A percentile compares a stretch with the other conserved stretches of the same genome.
Evolutionary conservation across 2,329 filamentous ascomycete genomes (phyloP).

Genomic region (Emmonsiellopsis sp.): DNA sequence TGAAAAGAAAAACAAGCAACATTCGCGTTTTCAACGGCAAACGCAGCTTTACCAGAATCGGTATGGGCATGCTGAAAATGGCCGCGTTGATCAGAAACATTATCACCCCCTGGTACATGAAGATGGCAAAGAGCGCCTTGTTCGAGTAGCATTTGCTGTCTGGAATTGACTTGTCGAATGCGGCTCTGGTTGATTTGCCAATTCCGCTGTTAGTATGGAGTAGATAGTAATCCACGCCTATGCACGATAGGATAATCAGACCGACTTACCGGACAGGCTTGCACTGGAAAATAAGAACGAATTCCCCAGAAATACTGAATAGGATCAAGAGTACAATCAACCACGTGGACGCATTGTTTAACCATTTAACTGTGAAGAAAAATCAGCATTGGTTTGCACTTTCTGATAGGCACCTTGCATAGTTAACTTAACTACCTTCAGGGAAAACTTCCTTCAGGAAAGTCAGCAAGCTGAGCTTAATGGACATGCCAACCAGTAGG

Average conservation of each 20-base stretch:
- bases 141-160: conserved; percentile 6
- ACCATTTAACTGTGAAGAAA: not conserved
- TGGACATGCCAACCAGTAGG: not conserved
- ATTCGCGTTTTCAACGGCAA: conserved; percentile 10
- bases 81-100: conserved; percentile 13
- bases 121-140: conserved; percentile 7
- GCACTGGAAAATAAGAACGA: conserved; percentile 11
- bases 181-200: not conserved
- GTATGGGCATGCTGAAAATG: conserved; percentile 14
- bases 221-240: not conserved
- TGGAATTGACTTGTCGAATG: conserved; percentile 8
- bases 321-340: conserved; percentile 9
- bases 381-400: not conserved
- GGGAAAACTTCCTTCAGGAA: conserved; percentile 15
- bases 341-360: not conserved
- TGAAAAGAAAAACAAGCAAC: conserved; percentile 6
- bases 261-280: conserved; percentile 3
- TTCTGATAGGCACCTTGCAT: not conserved
- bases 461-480: not conserved
- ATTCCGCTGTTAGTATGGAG: not conserved
- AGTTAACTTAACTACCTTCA: not conserved
- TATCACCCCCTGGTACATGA: conserved; percentile 12
- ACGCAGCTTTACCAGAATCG: conserved; percentile 13
- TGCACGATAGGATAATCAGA: too few species aligned
- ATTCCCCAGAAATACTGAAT: conserved; percentile 11